Conservation (phyloP, 1,284 basidiomycete genomes). For the Boletus mariae region DNA sequence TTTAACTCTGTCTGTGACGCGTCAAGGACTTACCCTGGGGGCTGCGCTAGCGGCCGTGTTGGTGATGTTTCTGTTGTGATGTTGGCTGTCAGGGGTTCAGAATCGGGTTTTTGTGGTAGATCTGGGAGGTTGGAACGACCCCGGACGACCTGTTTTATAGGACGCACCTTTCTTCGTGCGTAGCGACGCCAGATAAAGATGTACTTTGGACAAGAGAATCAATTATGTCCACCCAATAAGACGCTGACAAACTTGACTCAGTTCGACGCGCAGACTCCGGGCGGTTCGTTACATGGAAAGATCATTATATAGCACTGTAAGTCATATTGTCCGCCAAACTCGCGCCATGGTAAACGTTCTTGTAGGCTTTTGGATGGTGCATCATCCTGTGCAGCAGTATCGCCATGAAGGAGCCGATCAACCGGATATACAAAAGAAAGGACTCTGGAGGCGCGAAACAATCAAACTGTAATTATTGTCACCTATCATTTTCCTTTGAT, state of each 20-base stretch:
- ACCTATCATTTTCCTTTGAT: not conserved
- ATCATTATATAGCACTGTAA: no score
- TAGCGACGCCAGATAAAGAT: not conserved
- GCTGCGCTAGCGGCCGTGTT: not conserved
- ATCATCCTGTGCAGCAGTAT: no score
- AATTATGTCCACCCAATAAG: no score
- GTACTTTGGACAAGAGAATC: not conserved
- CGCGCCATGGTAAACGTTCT: not conserved
- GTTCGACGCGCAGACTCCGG: no score
- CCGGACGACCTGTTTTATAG: not conserved
- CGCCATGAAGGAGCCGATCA: no score
- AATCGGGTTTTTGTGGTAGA: not conserved
- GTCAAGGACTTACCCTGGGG: not conserved
- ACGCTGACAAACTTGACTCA: no score
- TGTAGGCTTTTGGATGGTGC: no score
- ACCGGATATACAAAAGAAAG: not conserved
- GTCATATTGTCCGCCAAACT: no score
- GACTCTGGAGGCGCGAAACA: not conserved
- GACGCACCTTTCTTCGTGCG: not conserved
- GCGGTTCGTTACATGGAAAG: no score
- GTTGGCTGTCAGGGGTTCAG: not conserved
- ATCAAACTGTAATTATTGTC: not conserved
- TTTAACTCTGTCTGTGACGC: no score
- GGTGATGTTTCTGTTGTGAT: not conserved
- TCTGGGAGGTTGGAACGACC: not conserved